Evolutionary conservation across 257 asterid species (phyloP).

Genomic region (Primulina tabacum): DNA sequence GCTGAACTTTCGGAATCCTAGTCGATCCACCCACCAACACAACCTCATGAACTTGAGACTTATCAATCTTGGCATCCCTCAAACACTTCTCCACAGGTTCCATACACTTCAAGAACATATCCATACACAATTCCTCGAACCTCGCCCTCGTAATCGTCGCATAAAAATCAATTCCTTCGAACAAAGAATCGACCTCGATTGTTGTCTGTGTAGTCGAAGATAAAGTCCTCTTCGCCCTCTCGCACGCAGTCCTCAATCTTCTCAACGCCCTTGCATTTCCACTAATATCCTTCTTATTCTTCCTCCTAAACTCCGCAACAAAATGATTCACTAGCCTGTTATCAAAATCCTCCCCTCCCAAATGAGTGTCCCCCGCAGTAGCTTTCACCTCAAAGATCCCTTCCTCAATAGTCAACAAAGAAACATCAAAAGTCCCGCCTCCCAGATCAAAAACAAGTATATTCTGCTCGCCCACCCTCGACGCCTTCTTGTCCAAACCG

Average conservation of each 20-base stretch:
- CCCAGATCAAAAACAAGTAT: constrained; percentile 53
- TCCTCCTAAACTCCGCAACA: constrained; percentile 46
- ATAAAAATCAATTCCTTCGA: constrained; percentile 55
- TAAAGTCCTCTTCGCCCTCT: constrained; percentile 46
- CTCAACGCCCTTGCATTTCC: constrained; percentile 50
- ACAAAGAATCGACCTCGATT: constrained; percentile 48
- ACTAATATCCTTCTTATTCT: constrained; percentile 47
- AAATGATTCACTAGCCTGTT: constrained; percentile 56
- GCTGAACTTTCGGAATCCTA: constrained; percentile 55
- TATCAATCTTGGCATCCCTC: constrained; percentile 51
- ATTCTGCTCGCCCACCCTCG: constrained; percentile 40
- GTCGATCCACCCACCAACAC: constrained; percentile 61
- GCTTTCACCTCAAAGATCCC: constrained; percentile 61
- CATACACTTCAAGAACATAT: constrained; percentile 53
- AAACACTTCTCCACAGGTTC: constrained; percentile 64
- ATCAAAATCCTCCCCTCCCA: constrained; percentile 68
- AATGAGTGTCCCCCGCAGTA: constrained; percentile 61
- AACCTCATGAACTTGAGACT: constrained; percentile 43
- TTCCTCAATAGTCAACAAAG: constrained; percentile 51
- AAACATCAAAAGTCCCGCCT: constrained; percentile 65
- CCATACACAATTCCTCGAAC: constrained; percentile 59
- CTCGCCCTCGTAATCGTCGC: constrained; percentile 52
- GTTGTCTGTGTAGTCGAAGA: constrained; percentile 54
- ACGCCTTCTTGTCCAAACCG: constrained; percentile 47
- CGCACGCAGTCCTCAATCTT: constrained; percentile 48